Evolutionary conservation across 352 stramenopile species (phyloP).

Genomic region (Phytophthora agathidicida): DNA sequence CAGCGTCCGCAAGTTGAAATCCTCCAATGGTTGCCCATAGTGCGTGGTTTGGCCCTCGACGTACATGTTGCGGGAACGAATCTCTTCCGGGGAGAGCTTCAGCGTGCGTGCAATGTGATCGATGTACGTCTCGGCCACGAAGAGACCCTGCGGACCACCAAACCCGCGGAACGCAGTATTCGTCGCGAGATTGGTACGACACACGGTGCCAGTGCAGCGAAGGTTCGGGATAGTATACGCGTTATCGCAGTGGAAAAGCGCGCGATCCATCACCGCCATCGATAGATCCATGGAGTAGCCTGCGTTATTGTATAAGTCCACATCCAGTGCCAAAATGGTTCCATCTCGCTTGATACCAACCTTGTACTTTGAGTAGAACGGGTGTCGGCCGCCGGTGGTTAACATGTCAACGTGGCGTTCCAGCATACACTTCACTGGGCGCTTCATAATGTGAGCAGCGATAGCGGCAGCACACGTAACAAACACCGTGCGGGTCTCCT

Average conservation of each 20-base stretch:
- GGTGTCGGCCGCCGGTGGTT: constrained; percentile 92
- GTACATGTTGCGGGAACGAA: constrained; percentile 95
- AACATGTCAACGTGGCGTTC: constrained; percentile 96
- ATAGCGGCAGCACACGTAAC: constrained; percentile 91
- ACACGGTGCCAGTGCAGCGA: constrained; percentile 87
- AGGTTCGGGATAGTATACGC: constrained; percentile 95
- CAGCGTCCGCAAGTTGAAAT: constrained; percentile 91
- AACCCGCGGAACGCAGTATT: constrained; percentile 97
- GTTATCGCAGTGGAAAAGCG: constrained; percentile 96
- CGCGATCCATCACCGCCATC: constrained; percentile 93
- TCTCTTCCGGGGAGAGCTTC: constrained; percentile 61
- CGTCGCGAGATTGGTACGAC: constrained; percentile 94
- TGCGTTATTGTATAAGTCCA: constrained; percentile 95
- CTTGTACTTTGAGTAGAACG: constrained; percentile 95
- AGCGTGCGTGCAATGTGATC: constrained; percentile 93
- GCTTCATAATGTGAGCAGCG: constrained; percentile 86
- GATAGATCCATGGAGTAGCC: constrained; percentile 96
- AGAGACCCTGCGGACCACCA: constrained; percentile 93
- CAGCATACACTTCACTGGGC: constrained; percentile 91
- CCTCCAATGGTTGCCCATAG: constrained; percentile 92
- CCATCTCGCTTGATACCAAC: constrained; percentile 85
- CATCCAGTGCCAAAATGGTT: constrained; percentile 90
- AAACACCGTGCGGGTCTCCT: constrained; percentile 94
- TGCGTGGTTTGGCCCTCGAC: constrained; percentile 87
- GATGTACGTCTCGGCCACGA: constrained; percentile 94